These are phyloP conservation scores for Fraxinus sp. DNA, from an alignment of 305 asterid genomes.

Conservation along the genomic window DNA sequence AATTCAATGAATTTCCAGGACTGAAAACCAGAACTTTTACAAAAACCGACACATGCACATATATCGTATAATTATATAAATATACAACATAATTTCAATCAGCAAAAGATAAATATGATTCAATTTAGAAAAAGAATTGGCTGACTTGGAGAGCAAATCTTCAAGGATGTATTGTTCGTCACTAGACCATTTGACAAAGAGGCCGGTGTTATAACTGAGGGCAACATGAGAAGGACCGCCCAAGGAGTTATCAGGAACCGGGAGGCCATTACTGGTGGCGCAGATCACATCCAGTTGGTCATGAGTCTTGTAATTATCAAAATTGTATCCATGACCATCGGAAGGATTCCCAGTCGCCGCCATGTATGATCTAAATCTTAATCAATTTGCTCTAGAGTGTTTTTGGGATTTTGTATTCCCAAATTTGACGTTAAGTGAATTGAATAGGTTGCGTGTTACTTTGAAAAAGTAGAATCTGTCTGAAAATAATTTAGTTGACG, in stretches of 20 bases:
- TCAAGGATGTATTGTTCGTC: background rate
- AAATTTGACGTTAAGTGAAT: background rate
- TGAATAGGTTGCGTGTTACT: background rate
- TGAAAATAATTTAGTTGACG: background rate
- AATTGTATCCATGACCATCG: background rate
- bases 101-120: background rate
- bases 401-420: background rate
- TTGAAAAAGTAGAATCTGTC: background rate
- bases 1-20: background rate
- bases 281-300: background rate
- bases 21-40: background rate
- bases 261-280: background rate
- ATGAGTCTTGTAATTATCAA: background rate
- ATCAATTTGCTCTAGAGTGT: background rate
- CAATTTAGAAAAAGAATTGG: background rate
- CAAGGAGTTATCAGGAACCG: background rate
- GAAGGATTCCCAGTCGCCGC: background rate
- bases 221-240: background rate
- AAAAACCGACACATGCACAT: background rate
- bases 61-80: background rate
- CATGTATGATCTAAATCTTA: background rate
- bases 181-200: background rate
- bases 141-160: conserved; percentile 8
- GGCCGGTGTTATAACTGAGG: background rate
- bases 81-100: background rate